Percentiles rank a stretch among this genome's conserved stretches.
phyloP scores from a whole-genome alignment of 1,284 basidiomycete genomes.

The Sanghuangporus sanghuang region DNA sequence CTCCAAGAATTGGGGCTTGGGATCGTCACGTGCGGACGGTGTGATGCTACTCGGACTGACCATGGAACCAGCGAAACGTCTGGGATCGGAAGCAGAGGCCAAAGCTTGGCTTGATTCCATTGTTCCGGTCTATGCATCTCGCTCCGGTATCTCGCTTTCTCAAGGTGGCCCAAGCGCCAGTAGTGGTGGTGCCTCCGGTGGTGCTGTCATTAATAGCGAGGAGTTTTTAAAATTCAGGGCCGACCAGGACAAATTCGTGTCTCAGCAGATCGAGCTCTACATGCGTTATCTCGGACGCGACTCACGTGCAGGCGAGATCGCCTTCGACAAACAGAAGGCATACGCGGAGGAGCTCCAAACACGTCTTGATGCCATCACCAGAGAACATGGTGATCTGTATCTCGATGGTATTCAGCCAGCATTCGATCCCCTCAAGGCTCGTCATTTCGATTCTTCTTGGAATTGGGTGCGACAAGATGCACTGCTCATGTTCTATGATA shows the following conservation, averaged over 20 bases:
- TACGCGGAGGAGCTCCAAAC: constrained; percentile 72
- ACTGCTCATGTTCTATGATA: constrained; percentile 94
- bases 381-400: constrained; percentile 91
- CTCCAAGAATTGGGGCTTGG: constrained; percentile 91
- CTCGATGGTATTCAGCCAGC: constrained; percentile 91
- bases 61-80: constrained; percentile 91
- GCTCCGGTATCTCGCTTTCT: constrained; percentile 83
- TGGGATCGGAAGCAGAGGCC: constrained; percentile 87
- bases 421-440: constrained; percentile 93
- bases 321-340: constrained; percentile 82
- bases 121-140: constrained; percentile 80
- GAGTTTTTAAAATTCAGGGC: constrained; percentile 96
- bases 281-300: constrained; percentile 96
- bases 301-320: constrained; percentile 86
- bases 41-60: constrained; percentile 91
- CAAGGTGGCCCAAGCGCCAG: constrained; percentile 56
- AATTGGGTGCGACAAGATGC: constrained; percentile 99
- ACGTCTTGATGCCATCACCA: constrained; percentile 81
- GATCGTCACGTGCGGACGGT: constrained; percentile 81
- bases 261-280: constrained; percentile 91
- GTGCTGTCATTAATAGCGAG: constrained; percentile 93
- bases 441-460: constrained; percentile 98
- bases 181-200: constrained; percentile 60
- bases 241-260: constrained; percentile 89
- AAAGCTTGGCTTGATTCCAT: constrained; percentile 91